Conservation (phyloP, 768 basidiomycete species). For the Amanita molliuscula region DNA sequence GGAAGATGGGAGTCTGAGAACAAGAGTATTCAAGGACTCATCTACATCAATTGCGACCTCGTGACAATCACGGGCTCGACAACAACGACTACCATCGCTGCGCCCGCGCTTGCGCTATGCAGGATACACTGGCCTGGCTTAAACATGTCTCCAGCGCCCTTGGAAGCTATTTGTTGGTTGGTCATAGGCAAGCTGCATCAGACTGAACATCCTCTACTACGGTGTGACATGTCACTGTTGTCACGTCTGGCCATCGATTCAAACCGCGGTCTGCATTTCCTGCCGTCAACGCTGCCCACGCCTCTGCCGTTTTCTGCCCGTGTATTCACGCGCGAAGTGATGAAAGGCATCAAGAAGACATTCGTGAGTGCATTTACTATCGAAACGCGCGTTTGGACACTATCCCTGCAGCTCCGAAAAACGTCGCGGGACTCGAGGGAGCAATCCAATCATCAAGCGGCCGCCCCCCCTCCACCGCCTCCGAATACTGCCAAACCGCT, state of each 20-base stretch:
- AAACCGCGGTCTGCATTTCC: conserved; percentile 10
- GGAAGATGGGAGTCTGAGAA: conserved; percentile 10
- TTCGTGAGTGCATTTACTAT: conserved; percentile 36
- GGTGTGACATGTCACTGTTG: conserved; percentile 16
- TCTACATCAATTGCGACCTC: not conserved
- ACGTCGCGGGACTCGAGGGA: conserved; percentile 43
- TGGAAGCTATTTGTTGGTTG: not conserved
- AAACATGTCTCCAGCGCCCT: not conserved
- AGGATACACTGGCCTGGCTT: not conserved
- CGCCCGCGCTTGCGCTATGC: not conserved
- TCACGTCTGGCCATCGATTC: conserved; percentile 29
- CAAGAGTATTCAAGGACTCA: not conserved
- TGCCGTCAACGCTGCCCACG: conserved; percentile 3
- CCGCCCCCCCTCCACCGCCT: conserved; percentile 48
- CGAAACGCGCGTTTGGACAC: conserved; percentile 12
- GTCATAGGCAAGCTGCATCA: not conserved
- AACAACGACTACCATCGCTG: not conserved
- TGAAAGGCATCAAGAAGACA: conserved; percentile 85
- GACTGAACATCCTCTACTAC: conserved; percentile 1
- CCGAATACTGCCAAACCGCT: conserved; percentile 58
- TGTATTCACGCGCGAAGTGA: conserved; percentile 20
- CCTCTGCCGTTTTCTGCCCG: not conserved
- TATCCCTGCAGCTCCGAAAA: conserved; percentile 48
- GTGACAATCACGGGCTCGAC: conserved; percentile 3
- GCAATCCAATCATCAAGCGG: conserved; percentile 13